Base-by-base conservation (phyloP, 129 eudicot species). In the Arctium lappa region DNA sequence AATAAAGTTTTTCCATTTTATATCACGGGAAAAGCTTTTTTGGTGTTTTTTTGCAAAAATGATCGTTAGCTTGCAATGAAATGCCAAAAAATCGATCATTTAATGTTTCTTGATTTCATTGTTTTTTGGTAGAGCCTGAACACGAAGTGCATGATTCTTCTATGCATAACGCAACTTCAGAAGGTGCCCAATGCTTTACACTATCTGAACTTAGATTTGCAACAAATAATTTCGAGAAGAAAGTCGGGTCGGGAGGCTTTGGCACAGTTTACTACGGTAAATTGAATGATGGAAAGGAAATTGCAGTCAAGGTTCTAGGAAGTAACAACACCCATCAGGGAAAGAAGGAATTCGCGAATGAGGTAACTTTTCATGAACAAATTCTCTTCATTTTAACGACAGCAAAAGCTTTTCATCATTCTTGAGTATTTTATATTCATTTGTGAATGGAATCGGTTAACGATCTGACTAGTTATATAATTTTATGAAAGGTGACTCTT, bases 231-330 rank as follows among this genome's bases (percentile, higher is more conserved):
- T 95, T 95, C 22, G 99, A 93, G 87, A 93, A 84, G 77, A 93
- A 93, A 87, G 86, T 95, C 66, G 99, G 99, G 33, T 93, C 99
- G 6, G 99, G 99, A 86, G 99, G 98, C 29, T 95, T 91, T 89
- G 99, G 99, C 63, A 92, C 93, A 13, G 99, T 95, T 10, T 93
- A 87, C 81, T 95, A 95, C 70, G 99, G 99, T 81, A 91, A 87
- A 82, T 50, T 91, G 38, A 87, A 85, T 16, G 98, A 91, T 77
- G 97, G 97, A 69, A 91, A 88, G 82, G 99, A 95, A 88, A 91
- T 95, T 65, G 99, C 99, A 4, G 99, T 93, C 76, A 95, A 95
- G 85, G 78, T 93, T 82, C 83, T 93, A 65, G 83, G 87, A 72
- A 95, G 88, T 89, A 91, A 86, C 80, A 91, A 93, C 86, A 91